Base-by-base conservation (phyloP, 2,329 filamentous ascomycete genomes). In the Exophiala spinifera region DNA sequence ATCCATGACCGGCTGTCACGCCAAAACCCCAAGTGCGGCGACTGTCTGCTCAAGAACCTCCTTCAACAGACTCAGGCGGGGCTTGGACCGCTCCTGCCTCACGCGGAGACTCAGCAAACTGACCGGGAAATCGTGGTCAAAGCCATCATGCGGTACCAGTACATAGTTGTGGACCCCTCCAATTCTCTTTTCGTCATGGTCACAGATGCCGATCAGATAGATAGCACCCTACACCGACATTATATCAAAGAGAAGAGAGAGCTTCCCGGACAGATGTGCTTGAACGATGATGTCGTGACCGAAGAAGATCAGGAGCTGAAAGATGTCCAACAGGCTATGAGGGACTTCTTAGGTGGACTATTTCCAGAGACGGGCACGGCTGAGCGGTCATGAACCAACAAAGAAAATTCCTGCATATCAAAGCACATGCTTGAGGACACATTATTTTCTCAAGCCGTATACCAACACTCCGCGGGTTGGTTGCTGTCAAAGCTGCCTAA, bases 271-370 rank as follows among this genome's bases (percentile, higher is more conserved):
- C 55, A 60, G 19, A 37, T 57, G 49, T 60, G 58, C 36, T 37
- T 60, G 49, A 60, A 60, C 52, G 58, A 60, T 43, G 55, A 60
- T 46, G 55, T 58, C 10, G 42, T 42, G 14, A 60, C 58, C n/a
- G 53, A 31, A 20, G 58, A 60, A 20, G 37, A 49, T 17, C 47
- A 50, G 25, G 56, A 59, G 49, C 42, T 59, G 25, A 46, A 42
- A 5, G 50, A 56, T 34, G 48, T 56, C 20, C 49, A 56, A 47
- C 33, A 53, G 21, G 56, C 53, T 21, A 59, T 59, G 56, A 59
- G n/a, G n/a, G n/a, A n/a, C n/a, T n/a, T n/a, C n/a, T n/a, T n/a
- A n/a, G n/a, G n/a, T n/a, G n/a, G n/a, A n/a, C n/a, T n/a, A n/a
- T n/a, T n/a, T n/a, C n/a, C n/a, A n/a, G n/a, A n/a, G n/a, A n/a